Percentiles rank a stretch among this genome's conserved stretches.
Evolutionary conservation across 2,329 filamentous ascomycete genomes (phyloP).

Genomic region (Coleophoma cylindrospora): DNA sequence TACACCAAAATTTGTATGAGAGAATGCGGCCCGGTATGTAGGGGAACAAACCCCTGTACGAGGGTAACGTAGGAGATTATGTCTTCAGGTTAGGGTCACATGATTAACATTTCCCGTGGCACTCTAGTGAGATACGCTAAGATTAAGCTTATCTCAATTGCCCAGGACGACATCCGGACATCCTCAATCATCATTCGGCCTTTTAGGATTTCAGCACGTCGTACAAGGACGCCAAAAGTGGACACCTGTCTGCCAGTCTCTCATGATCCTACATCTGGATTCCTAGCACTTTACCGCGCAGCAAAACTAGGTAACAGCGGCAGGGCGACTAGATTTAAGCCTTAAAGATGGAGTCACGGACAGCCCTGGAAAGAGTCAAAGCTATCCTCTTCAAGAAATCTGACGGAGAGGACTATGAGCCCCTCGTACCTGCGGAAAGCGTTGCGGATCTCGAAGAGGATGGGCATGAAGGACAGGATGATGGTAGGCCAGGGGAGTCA

Average conservation of each 20-base stretch:
- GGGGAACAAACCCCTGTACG: not conserved
- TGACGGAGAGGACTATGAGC: conserved; percentile 18
- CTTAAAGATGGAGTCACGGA: not conserved
- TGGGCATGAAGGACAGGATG: not conserved
- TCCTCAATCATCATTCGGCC: too few relatives aligned
- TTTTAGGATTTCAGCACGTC: too few relatives aligned
- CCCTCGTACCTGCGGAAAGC: conserved; percentile 2
- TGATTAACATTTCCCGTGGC: not conserved
- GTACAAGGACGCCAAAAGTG: too few relatives aligned
- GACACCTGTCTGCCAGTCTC: too few relatives aligned
- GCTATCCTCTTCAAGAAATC: conserved; percentile 14
- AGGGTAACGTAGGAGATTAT: not conserved
- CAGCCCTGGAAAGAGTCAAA: conserved; percentile 16
- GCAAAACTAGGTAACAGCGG: too few relatives aligned
- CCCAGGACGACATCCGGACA: too few relatives aligned
- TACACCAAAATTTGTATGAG: conserved; percentile 20
- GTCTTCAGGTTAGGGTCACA: not conserved
- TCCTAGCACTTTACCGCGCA: too few relatives aligned
- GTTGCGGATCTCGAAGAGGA: conserved; percentile 9
- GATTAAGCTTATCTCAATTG: too few relatives aligned
- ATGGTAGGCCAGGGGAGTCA: conserved; percentile 29
- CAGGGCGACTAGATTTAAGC: too few relatives aligned
- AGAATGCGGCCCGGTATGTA: conserved; percentile 17
- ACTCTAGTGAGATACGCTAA: not conserved
- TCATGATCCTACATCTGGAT: too few relatives aligned